phyloP scores from a whole-genome alignment of 305 asterid species.

The Salvia sclarea region DNA sequence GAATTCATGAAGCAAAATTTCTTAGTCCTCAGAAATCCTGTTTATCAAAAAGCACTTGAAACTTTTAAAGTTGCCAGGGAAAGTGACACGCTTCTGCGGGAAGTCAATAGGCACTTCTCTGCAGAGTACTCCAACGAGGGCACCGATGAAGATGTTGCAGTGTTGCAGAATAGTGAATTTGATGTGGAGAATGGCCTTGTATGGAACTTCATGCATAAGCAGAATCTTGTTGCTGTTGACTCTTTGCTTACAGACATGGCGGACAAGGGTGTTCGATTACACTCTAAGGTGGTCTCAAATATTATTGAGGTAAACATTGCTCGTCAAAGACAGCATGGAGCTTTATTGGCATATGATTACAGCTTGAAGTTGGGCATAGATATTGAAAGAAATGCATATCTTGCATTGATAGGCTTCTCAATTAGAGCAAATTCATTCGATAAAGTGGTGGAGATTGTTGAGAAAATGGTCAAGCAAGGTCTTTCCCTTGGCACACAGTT shows the following conservation, averaged over 20 bases:
- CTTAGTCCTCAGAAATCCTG: slow-evolving; percentile 74
- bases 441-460: slow-evolving; percentile 59
- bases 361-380: slow-evolving; percentile 48
- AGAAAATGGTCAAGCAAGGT: slow-evolving; percentile 56
- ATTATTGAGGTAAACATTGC: slow-evolving; percentile 55
- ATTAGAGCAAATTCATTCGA: slow-evolving; percentile 55
- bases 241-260: slow-evolving; percentile 52
- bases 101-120: slow-evolving; percentile 71
- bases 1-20: slow-evolving; percentile 74
- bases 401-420: slow-evolving; percentile 63
- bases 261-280: slow-evolving; percentile 46
- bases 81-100: slow-evolving; percentile 58
- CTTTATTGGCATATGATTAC: slow-evolving; percentile 59
- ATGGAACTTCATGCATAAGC: slow-evolving; percentile 49
- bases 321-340: slow-evolving; percentile 50
- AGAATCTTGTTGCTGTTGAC: slow-evolving; percentile 66
- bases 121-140: slow-evolving; percentile 34
- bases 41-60: slow-evolving; percentile 62
- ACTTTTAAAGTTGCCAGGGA: slow-evolving; percentile 49
- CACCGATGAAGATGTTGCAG: slow-evolving; percentile 21
- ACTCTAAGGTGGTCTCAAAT: slow-evolving; percentile 47
- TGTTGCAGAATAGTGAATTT: slow-evolving; percentile 24
- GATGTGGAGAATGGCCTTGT: slow-evolving; percentile 46
- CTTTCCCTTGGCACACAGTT: slow-evolving; percentile 64
- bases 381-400: slow-evolving; percentile 54